Base-by-base conservation (phyloP, 257 asterid genomes). In the Penstemon newberryi region DNA sequence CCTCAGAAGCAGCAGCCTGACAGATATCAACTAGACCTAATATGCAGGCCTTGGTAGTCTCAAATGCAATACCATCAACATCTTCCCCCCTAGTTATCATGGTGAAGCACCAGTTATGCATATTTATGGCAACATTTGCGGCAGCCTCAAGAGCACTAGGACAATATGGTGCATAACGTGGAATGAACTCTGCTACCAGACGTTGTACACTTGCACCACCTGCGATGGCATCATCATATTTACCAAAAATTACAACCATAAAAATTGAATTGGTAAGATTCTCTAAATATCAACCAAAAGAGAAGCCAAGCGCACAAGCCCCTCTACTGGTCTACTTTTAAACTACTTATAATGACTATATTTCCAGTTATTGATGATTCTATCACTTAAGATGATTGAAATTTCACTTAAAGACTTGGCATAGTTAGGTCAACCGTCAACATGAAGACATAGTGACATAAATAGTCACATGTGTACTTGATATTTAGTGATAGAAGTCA, bases 131-230 rank as follows among this genome's bases (percentile, higher is more conserved):
- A 70, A 81, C 89, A 63, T 84, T 85, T 51, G 70, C 81, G 9
- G 98, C 96, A 71, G 91, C 85, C 77, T 86, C 98, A 79, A 92
- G 95, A 54, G 98, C 91, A 75, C 81, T 65, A 41, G 91, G 93
- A 72, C 85, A 92, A 82, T 78, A 82, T 66, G 91, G 65, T 58
- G 95, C 93, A 84, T 80, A 92, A 54, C 92, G 84, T 7, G 96
- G 91, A 67, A 92, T 72, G 70, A 76, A 76, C 75, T 87, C 95
- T 51, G 96, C 91, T 63, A 83, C 80, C 33, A 89, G 76, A 57
- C 98, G 98, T 41, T 85, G 88, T 60, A 79, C 81, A 69, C 91
- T 78, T 60, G 79, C 75, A 75, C 89, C 78, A 63, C 96, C 98
- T 92, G 87, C 59, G 70, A 78, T n/a, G 25, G 49, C 65, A 71